phyloP scores from a whole-genome alignment of 2,329 filamentous ascomycete genomes.

The Exophiala sideris region DNA sequence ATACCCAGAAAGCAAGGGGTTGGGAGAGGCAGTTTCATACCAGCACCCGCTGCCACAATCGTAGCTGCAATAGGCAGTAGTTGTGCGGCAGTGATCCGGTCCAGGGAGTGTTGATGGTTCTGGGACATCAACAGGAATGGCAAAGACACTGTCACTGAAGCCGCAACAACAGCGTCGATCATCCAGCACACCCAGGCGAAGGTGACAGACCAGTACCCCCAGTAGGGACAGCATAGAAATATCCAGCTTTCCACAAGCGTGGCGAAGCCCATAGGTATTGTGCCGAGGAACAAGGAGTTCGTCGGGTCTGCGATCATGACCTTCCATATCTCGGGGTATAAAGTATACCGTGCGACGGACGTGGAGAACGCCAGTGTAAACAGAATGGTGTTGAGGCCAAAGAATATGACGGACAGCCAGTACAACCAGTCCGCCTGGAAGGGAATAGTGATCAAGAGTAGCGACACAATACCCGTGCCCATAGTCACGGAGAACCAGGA shows the following conservation, averaged over 20 bases:
- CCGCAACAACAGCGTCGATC: conserved; percentile 52
- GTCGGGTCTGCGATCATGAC: conserved; percentile 65
- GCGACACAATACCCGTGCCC: conserved; percentile 66
- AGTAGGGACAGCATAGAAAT: conserved; percentile 57
- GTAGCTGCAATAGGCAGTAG: conserved; percentile 66
- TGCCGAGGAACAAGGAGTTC: conserved; percentile 66
- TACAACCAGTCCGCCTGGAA: conserved; percentile 58
- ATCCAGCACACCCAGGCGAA: conserved; percentile 60
- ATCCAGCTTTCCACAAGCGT: conserved; percentile 66
- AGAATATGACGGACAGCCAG: conserved; percentile 59
- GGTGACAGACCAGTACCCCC: conserved; percentile 57
- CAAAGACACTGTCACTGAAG: conserved; percentile 54
- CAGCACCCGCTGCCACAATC: conserved; percentile 63
- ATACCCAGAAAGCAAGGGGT: not conserved
- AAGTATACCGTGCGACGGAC: conserved; percentile 57
- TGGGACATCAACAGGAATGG: conserved; percentile 44
- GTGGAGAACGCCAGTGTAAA: conserved; percentile 49
- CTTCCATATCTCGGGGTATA: conserved; percentile 64
- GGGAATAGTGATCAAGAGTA: conserved; percentile 61
- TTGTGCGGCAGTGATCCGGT: conserved; percentile 63
- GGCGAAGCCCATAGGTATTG: conserved; percentile 65
- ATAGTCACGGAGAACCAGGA: conserved; percentile 61
- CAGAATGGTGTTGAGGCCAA: conserved; percentile 57
- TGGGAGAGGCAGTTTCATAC: conserved; percentile 31
- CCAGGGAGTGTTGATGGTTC: conserved; percentile 45